Evolutionary conservation across 208 protist species (phyloP), one percentile per base, ranked within the genome.

Genomic region (Crithidia sp.): DNA sequence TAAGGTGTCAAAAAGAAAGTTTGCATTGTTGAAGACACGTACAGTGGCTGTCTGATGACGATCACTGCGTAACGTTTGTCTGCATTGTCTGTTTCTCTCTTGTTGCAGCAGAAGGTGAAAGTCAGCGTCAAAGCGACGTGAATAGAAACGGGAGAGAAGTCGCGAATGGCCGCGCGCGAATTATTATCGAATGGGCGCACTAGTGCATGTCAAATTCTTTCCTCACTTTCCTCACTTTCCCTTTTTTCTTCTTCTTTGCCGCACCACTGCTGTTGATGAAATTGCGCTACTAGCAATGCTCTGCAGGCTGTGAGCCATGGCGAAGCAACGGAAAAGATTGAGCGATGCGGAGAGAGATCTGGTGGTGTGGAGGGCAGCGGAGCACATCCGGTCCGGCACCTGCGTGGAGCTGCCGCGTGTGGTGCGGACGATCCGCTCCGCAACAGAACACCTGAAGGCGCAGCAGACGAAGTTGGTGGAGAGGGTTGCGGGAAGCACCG

Each of bases 401-500:
- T 36, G 41, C 9, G 57, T 79, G 47, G 53, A 58, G 16, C 74
- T 79, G 44, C 40, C 74, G 12, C 49, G 74, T 14, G 74, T 74
- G 50, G 53, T 55, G 28, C 47, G 67, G 10, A 57, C 66, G 36
- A n/a, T 79, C 8, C 45, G 36, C n/a, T 68, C 77, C n/a, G 70
- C 70, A 6, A 70, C 62, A 19, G 57, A 45, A 41, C 13, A 60
- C 54, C 10, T 76, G 45, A 70, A 75, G 64, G 56, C 52, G 45
- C 67, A 28, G 7, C 54, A n/a, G 5, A 49, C 17, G 3, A 55
- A 58, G 40, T 53, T 78, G 39, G 44, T 91, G 7, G 76, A 88
- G 76, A 68, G 79, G 12, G 76, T 92, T 5, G 43, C 39, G 3
- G 87, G 87, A 8, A 45, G 75, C 40, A 90, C 86, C 2, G 62